Evolutionary conservation across 768 basidiomycete species (phyloP).

Genomic region (Lactifluus hygrophoroides): DNA sequence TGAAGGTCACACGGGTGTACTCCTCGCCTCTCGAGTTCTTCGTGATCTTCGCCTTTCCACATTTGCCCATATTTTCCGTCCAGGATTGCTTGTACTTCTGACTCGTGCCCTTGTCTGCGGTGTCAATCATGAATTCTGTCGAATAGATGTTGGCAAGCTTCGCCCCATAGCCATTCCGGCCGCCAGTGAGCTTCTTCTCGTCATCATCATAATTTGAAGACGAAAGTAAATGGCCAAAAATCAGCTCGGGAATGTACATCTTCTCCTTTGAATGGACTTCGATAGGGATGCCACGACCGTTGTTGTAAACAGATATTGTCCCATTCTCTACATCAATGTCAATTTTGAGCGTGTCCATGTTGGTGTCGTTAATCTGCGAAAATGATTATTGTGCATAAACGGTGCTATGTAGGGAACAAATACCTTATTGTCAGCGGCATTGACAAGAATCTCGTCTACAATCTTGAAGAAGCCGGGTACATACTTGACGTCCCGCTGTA

Average conservation of each 20-base stretch:
- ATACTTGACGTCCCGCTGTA: constrained; percentile 72
- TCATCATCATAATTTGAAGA: constrained; percentile 98
- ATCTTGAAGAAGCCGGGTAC: constrained; percentile 99
- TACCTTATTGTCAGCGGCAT: constrained; percentile 99
- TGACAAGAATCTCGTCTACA: constrained; percentile 97
- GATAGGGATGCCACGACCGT: constrained; percentile 92
- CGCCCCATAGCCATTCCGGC: constrained; percentile 97
- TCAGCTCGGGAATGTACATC: constrained; percentile 93
- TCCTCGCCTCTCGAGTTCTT: constrained; percentile 83
- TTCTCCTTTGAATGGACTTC: constrained; percentile 91
- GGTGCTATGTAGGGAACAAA: constrained; percentile 19
- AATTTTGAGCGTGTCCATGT: constrained; percentile 89
- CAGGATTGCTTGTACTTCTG: constrained; percentile 96
- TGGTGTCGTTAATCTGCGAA: constrained; percentile 80
- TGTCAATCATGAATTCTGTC: constrained; percentile 90
- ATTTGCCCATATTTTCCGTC: constrained; percentile 86
- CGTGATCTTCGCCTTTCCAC: constrained; percentile 87
- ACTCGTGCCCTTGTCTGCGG: constrained; percentile 74
- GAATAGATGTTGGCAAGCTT: constrained; percentile 99
- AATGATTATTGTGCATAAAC: neutral
- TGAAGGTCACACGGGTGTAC: constrained; percentile 88
- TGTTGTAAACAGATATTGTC: constrained; percentile 90
- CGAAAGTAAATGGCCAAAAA: constrained; percentile 91
- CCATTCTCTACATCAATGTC: constrained; percentile 76
- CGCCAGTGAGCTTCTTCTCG: constrained; percentile 97